Conservation (phyloP, 495 filamentous ascomycete genomes). For the Hyaloscypha bicolor region DNA sequence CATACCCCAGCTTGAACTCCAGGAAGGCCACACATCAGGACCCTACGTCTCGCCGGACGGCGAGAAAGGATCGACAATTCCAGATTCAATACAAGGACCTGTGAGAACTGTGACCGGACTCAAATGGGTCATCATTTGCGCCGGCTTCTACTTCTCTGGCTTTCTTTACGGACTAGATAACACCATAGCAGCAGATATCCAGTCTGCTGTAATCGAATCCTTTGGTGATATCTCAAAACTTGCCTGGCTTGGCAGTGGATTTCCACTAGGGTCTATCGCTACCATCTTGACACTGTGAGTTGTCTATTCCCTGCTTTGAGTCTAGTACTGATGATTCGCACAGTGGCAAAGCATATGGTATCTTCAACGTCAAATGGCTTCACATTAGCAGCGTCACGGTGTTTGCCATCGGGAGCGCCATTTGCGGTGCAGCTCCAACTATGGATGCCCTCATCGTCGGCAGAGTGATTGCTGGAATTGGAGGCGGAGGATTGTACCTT, state of each 20-base stretch:
- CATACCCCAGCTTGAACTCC: background rate
- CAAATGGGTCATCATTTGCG: constrained; percentile 14
- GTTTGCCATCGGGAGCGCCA: constrained; percentile 53
- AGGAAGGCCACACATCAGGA: background rate
- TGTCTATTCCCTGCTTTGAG: background rate
- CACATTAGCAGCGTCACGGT: constrained; percentile 47
- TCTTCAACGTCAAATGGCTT: constrained; percentile 55
- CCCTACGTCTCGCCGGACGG: background rate
- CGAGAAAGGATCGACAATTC: constrained; percentile 2
- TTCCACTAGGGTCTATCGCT: constrained; percentile 48
- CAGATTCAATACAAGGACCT: background rate
- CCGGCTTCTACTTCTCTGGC: constrained; percentile 4
- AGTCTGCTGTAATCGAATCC: constrained; percentile 47
- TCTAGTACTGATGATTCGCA: background rate
- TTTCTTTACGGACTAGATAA: constrained; percentile 43
- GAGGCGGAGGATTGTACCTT: constrained; percentile 55
- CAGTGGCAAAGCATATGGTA: constrained; percentile 42
- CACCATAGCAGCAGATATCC: constrained; percentile 61
- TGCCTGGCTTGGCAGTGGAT: constrained; percentile 57
- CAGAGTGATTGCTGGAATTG: constrained; percentile 41
- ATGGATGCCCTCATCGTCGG: constrained; percentile 56
- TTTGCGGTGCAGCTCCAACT: constrained; percentile 57
- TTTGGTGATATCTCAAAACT: constrained; percentile 55
- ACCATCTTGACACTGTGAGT: constrained; percentile 41
- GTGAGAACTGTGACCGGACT: constrained; percentile 10